phyloP scores from a whole-genome alignment of 768 basidiomycete species.

The Lanmaoa rubissima region DNA sequence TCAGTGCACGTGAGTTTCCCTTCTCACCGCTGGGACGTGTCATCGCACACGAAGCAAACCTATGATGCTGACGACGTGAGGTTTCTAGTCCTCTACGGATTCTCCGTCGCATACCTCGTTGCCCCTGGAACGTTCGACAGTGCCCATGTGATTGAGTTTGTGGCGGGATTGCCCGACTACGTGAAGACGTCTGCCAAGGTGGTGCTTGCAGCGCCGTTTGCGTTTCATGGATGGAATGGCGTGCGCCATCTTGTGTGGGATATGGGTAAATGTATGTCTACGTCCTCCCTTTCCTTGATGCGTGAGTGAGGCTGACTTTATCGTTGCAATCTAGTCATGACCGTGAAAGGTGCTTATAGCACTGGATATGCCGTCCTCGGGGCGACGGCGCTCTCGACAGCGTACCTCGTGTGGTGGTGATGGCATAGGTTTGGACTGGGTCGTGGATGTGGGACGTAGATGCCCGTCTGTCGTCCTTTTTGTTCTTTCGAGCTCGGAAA shows the following conservation, averaged over 20 bases:
- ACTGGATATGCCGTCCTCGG: slow-evolving; percentile 85
- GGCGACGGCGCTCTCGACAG: slow-evolving; percentile 71
- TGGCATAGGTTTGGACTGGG: slow-evolving; percentile 39
- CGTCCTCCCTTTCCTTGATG: not conserved
- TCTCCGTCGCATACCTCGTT: slow-evolving; percentile 81
- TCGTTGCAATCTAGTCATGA: slow-evolving; percentile 54
- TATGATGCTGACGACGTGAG: not conserved
- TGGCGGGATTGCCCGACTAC: slow-evolving; percentile 68
- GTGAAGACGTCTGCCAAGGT: slow-evolving; percentile 77
- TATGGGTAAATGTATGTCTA: slow-evolving; percentile 73
- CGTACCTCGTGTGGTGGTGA: slow-evolving; percentile 47
- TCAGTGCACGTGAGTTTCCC: slow-evolving; percentile 49
- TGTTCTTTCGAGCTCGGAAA: not conserved
- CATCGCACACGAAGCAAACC: not conserved
- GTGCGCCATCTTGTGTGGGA: slow-evolving; percentile 92
- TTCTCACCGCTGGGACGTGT: too few relatives aligned
- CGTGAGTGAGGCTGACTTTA: not conserved
- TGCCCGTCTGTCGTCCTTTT: not conserved
- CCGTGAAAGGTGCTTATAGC: slow-evolving; percentile 74
- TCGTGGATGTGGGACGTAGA: not conserved
- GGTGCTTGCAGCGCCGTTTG: slow-evolving; percentile 81
- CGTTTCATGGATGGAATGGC: slow-evolving; percentile 90
- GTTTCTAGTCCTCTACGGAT: slow-evolving; percentile 76
- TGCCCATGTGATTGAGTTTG: slow-evolving; percentile 69
- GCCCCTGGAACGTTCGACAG: slow-evolving; percentile 82